phyloP scores from a whole-genome alignment of 1,284 basidiomycete genomes.

The Heliocybe sulcata region DNA sequence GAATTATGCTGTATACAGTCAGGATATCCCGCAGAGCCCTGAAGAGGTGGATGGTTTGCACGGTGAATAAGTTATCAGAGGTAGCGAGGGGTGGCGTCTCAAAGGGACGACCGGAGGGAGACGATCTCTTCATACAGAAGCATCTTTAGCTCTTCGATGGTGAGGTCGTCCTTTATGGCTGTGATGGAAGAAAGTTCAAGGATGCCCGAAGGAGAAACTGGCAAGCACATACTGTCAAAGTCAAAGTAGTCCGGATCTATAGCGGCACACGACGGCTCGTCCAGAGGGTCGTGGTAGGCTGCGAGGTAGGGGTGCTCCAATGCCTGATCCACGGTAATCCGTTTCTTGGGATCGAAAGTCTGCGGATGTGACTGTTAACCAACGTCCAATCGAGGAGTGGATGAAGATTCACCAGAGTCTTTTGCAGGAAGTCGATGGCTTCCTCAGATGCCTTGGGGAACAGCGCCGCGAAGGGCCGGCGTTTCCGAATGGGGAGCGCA shows the following conservation, averaged over 20 bases:
- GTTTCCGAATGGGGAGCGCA: constrained; percentile 66
- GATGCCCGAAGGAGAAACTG: neutral
- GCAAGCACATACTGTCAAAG: constrained; percentile 57
- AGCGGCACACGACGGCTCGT: constrained; percentile 72
- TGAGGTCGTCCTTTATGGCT: constrained; percentile 74
- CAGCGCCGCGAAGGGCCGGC: constrained; percentile 48
- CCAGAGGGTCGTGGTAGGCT: constrained; percentile 74
- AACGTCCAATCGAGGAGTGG: constrained; percentile 3
- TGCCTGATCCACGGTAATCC: constrained; percentile 81
- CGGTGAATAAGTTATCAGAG: neutral
- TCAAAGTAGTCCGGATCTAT: constrained; percentile 82
- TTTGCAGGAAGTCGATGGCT: constrained; percentile 80
- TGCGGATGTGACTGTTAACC: constrained; percentile 14
- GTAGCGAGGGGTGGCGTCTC: constrained; percentile 9
- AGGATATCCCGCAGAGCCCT: neutral
- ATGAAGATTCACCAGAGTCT: constrained; percentile 61
- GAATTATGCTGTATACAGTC: neutral
- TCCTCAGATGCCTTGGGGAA: constrained; percentile 67
- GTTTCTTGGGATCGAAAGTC: constrained; percentile 84
- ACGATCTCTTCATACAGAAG: constrained; percentile 63
- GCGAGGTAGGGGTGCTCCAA: constrained; percentile 71
- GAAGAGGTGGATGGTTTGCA: neutral
- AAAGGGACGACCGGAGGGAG: constrained; percentile 54
- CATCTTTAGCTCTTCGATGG: constrained; percentile 33
- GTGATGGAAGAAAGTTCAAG: constrained; percentile 4